Percentiles rank a stretch among this genome's conserved stretches.
Evolutionary conservation across 805 yeast genomes (phyloP).

Genomic region (Ogataea salicorniae): DNA sequence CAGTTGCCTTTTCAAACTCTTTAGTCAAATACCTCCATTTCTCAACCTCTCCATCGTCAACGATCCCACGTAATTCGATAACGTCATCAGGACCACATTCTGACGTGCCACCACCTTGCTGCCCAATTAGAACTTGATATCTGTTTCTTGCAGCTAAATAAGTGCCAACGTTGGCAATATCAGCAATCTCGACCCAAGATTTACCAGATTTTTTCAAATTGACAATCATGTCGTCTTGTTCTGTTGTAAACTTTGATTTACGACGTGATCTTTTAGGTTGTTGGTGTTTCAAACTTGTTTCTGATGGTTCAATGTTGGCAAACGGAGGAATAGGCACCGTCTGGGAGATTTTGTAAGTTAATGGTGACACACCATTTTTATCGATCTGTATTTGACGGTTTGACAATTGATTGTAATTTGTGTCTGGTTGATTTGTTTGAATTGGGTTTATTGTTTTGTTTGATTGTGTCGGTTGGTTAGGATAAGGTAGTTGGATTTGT

Average conservation of each 20-base stretch:
- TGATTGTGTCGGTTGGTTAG: neutral
- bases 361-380: conserved; percentile 14
- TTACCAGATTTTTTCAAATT: conserved; percentile 57
- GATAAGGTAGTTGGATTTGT: neutral
- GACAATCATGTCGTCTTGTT: conserved; percentile 64
- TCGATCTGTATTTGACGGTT: neutral
- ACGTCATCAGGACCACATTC: conserved; percentile 60
- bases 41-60: conserved; percentile 67
- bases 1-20: conserved; percentile 53
- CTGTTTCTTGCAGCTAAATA: conserved; percentile 72
- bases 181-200: conserved; percentile 72
- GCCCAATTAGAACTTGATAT: conserved; percentile 77
- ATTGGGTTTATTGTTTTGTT: neutral
- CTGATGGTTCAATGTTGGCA: conserved; percentile 17
- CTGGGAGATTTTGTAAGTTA: conserved; percentile 25
- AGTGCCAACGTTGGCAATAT: conserved; percentile 55
- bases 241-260: conserved; percentile 62
- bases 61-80: conserved; percentile 40
- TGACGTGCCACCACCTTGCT: conserved; percentile 69
- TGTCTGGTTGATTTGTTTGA: conserved; percentile 4
- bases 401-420: neutral
- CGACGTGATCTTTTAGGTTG: conserved; percentile 47
- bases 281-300: conserved; percentile 17
- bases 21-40: conserved; percentile 63
- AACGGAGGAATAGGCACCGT: conserved; percentile 26